Evolutionary conservation across 371 early-diverging fungal genomes (phyloP).

Genomic region (Actinomortierella wolfii): DNA sequence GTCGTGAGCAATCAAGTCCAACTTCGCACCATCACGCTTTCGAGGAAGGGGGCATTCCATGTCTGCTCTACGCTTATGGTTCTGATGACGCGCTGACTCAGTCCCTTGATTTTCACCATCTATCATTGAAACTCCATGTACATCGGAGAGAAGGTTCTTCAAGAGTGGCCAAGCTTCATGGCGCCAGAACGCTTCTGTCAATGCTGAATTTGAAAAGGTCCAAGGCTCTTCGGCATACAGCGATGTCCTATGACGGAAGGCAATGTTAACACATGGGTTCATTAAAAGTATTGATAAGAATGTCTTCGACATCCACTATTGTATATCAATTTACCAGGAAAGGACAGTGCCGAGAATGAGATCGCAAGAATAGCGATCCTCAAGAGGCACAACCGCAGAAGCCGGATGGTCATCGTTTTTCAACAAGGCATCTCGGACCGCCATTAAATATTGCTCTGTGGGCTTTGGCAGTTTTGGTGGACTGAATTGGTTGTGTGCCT

Average conservation of each 20-base stretch:
- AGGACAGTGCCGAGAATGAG: background rate
- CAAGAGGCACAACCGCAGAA: too few species aligned
- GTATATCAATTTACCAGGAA: conserved; percentile 2
- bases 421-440: too few species aligned
- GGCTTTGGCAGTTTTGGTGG: background rate
- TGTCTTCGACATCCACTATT: too few species aligned
- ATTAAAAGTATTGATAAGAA: too few species aligned
- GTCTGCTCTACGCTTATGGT: conserved; percentile 1
- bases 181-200: conserved; percentile 17
- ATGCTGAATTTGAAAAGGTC: conserved; percentile 8
- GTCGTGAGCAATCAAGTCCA: conserved; percentile 13
- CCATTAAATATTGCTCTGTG: background rate
- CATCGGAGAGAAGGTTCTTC: conserved; percentile 14
- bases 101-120: conserved; percentile 15
- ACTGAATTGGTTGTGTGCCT: background rate
- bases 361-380: too few species aligned
- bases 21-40: conserved; percentile 11
- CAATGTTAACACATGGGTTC: too few species aligned
- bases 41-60: conserved; percentile 9
- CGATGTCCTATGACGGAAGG: conserved; percentile 10
- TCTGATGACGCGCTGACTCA: conserved; percentile 12
- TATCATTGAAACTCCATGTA: conserved; percentile 9
- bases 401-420: too few species aligned
- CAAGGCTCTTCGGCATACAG: conserved; percentile 13
- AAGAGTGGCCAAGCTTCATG: conserved; percentile 17